Conservation (phyloP, 129 eudicot species). For the Gnaphalium uliginosum region DNA sequence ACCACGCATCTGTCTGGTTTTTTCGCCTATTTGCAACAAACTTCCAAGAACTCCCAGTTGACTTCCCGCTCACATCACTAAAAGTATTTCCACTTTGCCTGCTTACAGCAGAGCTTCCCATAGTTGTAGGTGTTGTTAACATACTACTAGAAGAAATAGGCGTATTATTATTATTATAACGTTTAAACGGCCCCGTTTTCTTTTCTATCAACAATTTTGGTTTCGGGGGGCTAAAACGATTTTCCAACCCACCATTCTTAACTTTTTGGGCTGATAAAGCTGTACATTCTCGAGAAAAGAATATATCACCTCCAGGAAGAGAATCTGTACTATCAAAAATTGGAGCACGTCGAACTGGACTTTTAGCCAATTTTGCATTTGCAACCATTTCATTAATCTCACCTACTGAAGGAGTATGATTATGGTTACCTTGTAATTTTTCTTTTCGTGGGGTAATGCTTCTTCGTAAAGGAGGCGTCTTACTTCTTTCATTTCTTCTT, state of each 20-base stretch:
- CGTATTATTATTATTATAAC: conserved; percentile 15
- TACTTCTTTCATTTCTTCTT: conserved; percentile 38
- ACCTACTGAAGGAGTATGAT: conserved; percentile 56
- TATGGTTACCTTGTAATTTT: conserved; percentile 30
- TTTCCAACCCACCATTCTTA: conserved; percentile 34
- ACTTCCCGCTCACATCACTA: conserved; percentile 56
- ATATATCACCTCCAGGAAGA: conserved; percentile 65
- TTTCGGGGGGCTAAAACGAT: conserved; percentile 25
- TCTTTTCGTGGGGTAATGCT: conserved; percentile 36
- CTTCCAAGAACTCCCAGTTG: conserved; percentile 49
- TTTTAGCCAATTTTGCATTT: conserved; percentile 50
- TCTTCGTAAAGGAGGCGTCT: conserved; percentile 36
- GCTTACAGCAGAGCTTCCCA: conserved; percentile 48
- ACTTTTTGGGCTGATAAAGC: conserved; percentile 37
- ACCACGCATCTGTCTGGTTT: conserved; percentile 63
- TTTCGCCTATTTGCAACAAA: conserved; percentile 60
- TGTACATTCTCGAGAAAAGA: conserved; percentile 55
- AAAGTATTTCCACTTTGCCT: conserved; percentile 56
- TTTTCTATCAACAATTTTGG: conserved; percentile 28
- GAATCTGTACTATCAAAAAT: conserved; percentile 64
- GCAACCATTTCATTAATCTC: conserved; percentile 84
- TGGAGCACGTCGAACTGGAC: conserved; percentile 24
- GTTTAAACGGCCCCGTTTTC: conserved; percentile 31
- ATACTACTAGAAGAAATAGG: conserved; percentile 34
- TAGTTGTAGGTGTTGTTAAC: conserved; percentile 44